Conservation (phyloP, 805 yeast genomes). For the Candida wancherniae region DNA sequence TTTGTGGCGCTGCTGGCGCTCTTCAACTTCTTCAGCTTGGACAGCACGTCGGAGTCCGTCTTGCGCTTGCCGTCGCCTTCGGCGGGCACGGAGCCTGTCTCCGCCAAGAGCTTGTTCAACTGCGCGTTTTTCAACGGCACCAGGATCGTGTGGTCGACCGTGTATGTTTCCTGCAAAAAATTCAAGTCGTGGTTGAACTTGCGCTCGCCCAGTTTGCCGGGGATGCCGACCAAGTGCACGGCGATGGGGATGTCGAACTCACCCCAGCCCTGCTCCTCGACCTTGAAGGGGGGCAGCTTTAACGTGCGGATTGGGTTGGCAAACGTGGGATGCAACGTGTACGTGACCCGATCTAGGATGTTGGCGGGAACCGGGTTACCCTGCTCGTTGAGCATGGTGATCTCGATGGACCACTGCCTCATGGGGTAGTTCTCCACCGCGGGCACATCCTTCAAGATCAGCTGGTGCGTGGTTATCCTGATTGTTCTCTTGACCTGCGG, state of each 20-base stretch:
- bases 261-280: constrained; percentile 97
- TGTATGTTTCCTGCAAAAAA: constrained; percentile 72
- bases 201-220: constrained; percentile 84
- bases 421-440: constrained; percentile 90
- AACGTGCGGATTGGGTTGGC: constrained; percentile 79
- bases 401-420: constrained; percentile 87
- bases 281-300: constrained; percentile 78
- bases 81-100: constrained; percentile 75
- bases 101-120: constrained; percentile 66
- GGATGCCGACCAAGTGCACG: constrained; percentile 54
- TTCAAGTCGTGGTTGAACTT: constrained; percentile 86
- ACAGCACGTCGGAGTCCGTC: constrained; percentile 21
- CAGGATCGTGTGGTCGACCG: constrained; percentile 68
- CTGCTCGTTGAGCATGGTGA: constrained; percentile 67
- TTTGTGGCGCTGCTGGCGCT: constrained; percentile 49
- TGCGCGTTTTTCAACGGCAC: constrained; percentile 72
- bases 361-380: constrained; percentile 84
- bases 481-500: constrained; percentile 72
- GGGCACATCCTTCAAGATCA: constrained; percentile 72
- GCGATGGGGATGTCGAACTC: constrained; percentile 87
- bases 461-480: constrained; percentile 82
- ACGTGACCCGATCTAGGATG: constrained; percentile 87
- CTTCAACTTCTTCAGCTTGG: constrained; percentile 50
- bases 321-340: constrained; percentile 92
- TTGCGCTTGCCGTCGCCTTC: constrained; percentile 38